Base-by-base conservation (phyloP, 2,329 filamentous ascomycete genomes). In the Paraconiothyrium brasiliense region DNA sequence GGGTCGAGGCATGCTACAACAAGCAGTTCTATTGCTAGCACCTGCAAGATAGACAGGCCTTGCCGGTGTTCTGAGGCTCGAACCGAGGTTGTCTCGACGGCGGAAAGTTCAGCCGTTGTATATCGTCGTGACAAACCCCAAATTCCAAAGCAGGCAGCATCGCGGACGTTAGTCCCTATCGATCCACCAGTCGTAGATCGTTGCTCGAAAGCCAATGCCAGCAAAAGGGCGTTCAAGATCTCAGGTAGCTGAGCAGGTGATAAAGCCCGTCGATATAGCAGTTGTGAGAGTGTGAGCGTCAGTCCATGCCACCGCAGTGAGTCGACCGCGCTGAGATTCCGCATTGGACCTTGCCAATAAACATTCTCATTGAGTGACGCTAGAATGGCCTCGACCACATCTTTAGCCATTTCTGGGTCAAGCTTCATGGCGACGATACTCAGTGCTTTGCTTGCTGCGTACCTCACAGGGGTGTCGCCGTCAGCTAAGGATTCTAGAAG, bases 141-240 rank as follows among this genome's bases (percentile, higher is more conserved):
- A 27, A 98, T 90, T 7, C 95, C 95, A 76, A 98, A 99, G 76
- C 94, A 97, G 3, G 95, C 93, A 13, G 95, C 94, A 80, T 99
- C 95, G 50, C 95, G 88, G 16, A 99, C 94, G 69, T 96, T 97
- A 1, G 92, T 90, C 1, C 95, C 95, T 11, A 94, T 84, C 3
- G 92, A 94, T 13, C 86, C 89, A n/a, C 95, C 94, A 3, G 92
- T 93, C 0, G 92, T 87, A 49, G 90, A 92, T 61, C 94, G 87
- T 72, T 97, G 93, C 77, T 99, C 94, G 73, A 98, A 99, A 0
- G 89, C 89, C 30, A 98, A 83, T 0, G 93, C 94, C 10, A 92
- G 86, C 0, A 97, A 81, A 16, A 98, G 83, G 2, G 91, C 89
- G 61, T 91, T 89, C 2, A 97, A 83, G 46, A 97, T 92, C 57